Conservation (phyloP, 805 yeast species). For the Yarrowia sp. region DNA sequence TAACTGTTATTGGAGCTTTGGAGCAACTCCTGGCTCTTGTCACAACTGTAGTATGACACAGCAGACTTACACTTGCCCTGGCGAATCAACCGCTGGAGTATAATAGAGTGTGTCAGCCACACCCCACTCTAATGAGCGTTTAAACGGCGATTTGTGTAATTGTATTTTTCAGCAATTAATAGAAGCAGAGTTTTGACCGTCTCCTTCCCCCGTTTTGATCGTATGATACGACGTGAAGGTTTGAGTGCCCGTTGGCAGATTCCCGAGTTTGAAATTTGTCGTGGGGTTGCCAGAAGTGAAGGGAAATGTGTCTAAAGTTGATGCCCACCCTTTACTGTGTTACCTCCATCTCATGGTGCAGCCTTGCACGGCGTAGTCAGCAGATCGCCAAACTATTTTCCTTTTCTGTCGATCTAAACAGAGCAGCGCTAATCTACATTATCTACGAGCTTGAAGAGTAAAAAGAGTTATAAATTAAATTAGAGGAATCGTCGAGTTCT, state of each 20-base stretch:
- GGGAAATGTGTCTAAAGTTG: background rate
- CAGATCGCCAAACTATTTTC: background rate
- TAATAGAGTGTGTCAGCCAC: too few species aligned
- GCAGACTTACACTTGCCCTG: too few species aligned
- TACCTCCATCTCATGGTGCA: background rate
- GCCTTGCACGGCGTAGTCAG: conserved; percentile 6
- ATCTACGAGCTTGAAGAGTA: background rate
- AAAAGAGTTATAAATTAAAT: background rate
- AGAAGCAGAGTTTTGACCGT: background rate
- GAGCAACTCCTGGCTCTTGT: too few species aligned
- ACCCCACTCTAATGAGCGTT: too few species aligned
- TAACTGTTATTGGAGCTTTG: background rate
- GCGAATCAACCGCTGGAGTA: too few species aligned
- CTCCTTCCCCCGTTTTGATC: background rate
- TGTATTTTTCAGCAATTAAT: background rate
- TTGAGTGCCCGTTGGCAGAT: background rate
- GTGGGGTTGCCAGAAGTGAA: too few species aligned
- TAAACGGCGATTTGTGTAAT: too few species aligned
- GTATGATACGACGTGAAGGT: background rate
- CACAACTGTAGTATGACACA: too few species aligned
- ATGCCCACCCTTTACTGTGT: background rate
- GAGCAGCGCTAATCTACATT: background rate
- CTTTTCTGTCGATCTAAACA: conserved; percentile 4
- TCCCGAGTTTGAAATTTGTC: background rate
- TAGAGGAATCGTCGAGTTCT: background rate